Base-by-base conservation (phyloP, 495 filamentous ascomycete genomes). In the Lineolata rhizophorae region DNA sequence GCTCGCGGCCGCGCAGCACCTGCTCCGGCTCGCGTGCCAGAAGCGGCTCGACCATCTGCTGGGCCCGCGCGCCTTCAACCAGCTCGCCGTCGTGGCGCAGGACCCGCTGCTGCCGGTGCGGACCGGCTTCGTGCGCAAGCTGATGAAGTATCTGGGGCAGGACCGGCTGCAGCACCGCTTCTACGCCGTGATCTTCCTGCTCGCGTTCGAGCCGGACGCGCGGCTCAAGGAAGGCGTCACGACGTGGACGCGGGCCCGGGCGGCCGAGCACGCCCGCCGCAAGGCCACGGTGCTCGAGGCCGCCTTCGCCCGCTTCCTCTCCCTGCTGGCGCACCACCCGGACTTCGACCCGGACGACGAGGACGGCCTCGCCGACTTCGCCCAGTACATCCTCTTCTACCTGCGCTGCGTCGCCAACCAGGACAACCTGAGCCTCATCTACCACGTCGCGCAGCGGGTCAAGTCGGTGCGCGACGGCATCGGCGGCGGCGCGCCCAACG, bases 301-400 rank as follows among this genome's bases (percentile, higher is more conserved):
- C 11, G 60, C 76, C n/a, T 78, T 99, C 49, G 64, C 78, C 11
- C 74, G 87, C 14, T 61, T 95, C 10, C 52, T 95, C 25, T 87
- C 78, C 24, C 57, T 94, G 16, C 67, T 95, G 12, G 83, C 85
- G 10, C 87, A 95, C 47, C 87, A 99, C 51, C 87, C 84, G 1
- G 90, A 99, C 49, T 99, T 85, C 48, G 60, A 64, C 16, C 52
- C 94, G 28, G 55, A 67, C n/a, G 22, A 25, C 6, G 22, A 25
- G 22, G 22, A 25, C 6, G 6, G 22, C 22, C 6, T n/a, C 6
- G 22, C 22, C 6, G 80, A 92, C 45, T 77, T 85, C 44, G 67
- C 76, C 4, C 67, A 63, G 43, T 99, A 94, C 48, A 66, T 95
- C 31, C 54, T 93, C 16, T 93, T 82, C 53, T 99, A 94, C 48